Conservation (phyloP, 331 rosid species). For the Phaseolus coccineus region DNA sequence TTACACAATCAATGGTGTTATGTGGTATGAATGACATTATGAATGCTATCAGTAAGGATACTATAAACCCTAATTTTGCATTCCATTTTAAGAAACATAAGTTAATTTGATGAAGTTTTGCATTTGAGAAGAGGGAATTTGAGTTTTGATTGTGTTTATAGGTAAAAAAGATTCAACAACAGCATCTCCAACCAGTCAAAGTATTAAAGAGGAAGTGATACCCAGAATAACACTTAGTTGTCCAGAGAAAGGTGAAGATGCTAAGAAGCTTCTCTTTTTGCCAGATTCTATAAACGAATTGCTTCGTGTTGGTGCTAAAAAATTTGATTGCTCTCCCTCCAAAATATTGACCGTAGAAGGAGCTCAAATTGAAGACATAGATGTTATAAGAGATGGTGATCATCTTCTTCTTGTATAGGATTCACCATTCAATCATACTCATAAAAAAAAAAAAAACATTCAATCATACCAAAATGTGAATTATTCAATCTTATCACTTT, state of each 20-base stretch:
- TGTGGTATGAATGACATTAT: too few relatives aligned
- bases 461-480: not conserved
- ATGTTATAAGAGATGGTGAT: slow-evolving; percentile 78
- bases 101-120: not conserved
- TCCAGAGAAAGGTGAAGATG: slow-evolving; percentile 53
- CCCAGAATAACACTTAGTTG: slow-evolving; percentile 65
- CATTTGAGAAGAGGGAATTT: not conserved
- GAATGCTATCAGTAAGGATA: too few relatives aligned
- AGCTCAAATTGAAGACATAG: slow-evolving; percentile 76
- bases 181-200: slow-evolving; percentile 29
- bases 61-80: too few relatives aligned
- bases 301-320: slow-evolving; percentile 62
- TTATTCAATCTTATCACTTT: not conserved
- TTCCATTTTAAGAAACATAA: too few relatives aligned
- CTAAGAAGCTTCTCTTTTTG: slow-evolving; percentile 64
- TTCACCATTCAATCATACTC: not conserved
- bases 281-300: slow-evolving; percentile 65
- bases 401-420: slow-evolving; percentile 57
- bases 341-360: slow-evolving; percentile 69
- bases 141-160: slow-evolving; percentile 20
- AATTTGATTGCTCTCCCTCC: slow-evolving; percentile 55
- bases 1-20: too few relatives aligned
- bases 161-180: slow-evolving; percentile 40
- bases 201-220: slow-evolving; percentile 33
- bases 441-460: too few relatives aligned